Evolutionary conservation across 1,284 basidiomycete genomes (phyloP), one percentile per base, ranked within the genome.

Genomic region (Ustilago vetiveriae): DNA sequence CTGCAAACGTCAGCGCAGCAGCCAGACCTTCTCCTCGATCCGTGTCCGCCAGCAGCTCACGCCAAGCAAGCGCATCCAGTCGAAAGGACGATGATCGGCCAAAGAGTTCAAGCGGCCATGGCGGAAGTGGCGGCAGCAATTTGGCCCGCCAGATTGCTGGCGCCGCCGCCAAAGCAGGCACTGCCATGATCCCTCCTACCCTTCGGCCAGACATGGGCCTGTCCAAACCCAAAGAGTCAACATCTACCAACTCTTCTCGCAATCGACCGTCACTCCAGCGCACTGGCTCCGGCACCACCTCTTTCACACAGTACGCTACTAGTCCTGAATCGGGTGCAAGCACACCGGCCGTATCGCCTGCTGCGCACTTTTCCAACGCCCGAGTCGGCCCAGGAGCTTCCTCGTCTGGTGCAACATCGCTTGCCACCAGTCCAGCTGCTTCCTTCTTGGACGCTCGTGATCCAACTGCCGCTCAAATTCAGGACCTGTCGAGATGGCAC

Each of bases 121-220:
- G 35, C 6, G 22, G 16, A 29, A 45, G 38, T 7, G 39, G 44
- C 14, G 56, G 66, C 17, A 57, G 60, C 56, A 74, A 62, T 26
- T 33, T 76, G 19, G 76, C 76, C 17, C 62, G 65, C 29, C 68
- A 66, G 38, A 67, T 77, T 13, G 69, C 66, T 16, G 67, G 55
- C 13, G 72, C 66, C 8, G 76, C 77, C 5, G 72, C 77, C 37
- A 67, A 70, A 30, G 71, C 78, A n/a, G 72, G 64, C 22, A 68
- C 64, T 10, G 71, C 78, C 36, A 74, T 76, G 37, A 72, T 76
- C 19, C 65, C 74, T 4, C 72, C 72, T 6, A 75, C 74, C 3
- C 19, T 76, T 19, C 54, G 68, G 21, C 57, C 62, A 1, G 68
- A 71, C 14, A 44, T 71, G 42, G 52, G 55, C 9, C 46, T 57